Evolutionary conservation across 495 filamentous ascomycete species (phyloP), one percentile per base, ranked within the genome.

Genomic region (Usnea hakonensis): DNA sequence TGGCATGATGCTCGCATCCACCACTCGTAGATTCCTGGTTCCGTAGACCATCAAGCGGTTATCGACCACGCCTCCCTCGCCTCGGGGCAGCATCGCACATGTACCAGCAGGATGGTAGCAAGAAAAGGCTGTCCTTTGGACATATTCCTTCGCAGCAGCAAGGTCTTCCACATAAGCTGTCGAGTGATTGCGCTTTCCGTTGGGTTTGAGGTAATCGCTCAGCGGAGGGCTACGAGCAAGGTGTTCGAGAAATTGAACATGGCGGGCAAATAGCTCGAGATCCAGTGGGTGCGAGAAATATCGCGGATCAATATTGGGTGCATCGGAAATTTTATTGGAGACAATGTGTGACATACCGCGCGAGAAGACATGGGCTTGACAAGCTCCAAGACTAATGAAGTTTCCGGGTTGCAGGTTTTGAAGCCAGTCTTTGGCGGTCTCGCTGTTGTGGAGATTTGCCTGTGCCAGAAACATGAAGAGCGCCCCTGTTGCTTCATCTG

Each of bases 1-100:
- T 3, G 85, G 85, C 33, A 85, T 69, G n/a, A 86, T 70, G 26
- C 79, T 80, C 7, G 81, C 81, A 69, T 85, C 82, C 6, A 81
- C 72, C 1, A 83, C 73, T 6, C 81, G 72, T 21, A 85, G 61
- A 58, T 77, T 78, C 46, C 54, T 67, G 3, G 73, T 72, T 0
- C 81, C 81, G 65, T 83, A 80, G 0, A 84, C 79, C 55, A 64
- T 69, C 52, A 84, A 66, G 23, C 73, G 57, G 9, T 66, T 33
- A 59, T 78, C 71, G 2, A 75, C 70, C 26, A 79, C 78, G 1
- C 80, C 82, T 5, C 80, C 81, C 8, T 76, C 61, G 52, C 78
- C 77, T 28, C 69, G 60, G 38, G 79, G 79, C 69, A 83, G 65
- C 83, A 83, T 81, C 0, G 79, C 74, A 33, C 75, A 76, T 0